Percentiles rank a stretch among this genome's conserved stretches.
Conservation (phyloP, 1,284 basidiomycete genomes). For the Mycosarcoma mackinlayi region DNA sequence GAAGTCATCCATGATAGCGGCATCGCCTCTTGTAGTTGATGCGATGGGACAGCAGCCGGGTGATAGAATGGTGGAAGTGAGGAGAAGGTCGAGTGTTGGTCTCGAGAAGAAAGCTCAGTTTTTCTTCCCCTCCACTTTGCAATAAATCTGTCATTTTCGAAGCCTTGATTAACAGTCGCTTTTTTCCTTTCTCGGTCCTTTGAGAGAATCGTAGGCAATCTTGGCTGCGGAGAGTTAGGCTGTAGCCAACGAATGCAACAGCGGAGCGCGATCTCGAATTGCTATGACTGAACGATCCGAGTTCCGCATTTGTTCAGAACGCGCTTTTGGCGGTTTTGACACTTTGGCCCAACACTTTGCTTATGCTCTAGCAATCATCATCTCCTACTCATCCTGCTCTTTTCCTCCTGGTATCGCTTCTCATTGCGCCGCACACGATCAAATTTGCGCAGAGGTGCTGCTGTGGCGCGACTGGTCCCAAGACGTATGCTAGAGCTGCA, state of each 20-base stretch:
- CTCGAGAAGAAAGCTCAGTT: constrained; percentile 12
- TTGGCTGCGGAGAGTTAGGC: too few relatives aligned
- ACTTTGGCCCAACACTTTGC: background rate
- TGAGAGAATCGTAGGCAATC: background rate
- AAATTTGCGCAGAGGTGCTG: too few relatives aligned
- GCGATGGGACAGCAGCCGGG: background rate
- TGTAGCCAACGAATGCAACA: too few relatives aligned
- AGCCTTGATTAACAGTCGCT: background rate
- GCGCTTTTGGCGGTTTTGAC: constrained; percentile 9
- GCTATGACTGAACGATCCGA: constrained; percentile 5
- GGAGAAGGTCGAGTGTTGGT: constrained; percentile 10
- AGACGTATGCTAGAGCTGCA: constrained; percentile 1
- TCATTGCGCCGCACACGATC: too few relatives aligned
- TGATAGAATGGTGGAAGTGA: constrained; percentile 1
- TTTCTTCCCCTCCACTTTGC: constrained; percentile 23
- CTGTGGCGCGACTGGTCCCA: too few relatives aligned
- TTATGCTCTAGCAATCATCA: too few relatives aligned
- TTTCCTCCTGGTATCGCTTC: too few relatives aligned
- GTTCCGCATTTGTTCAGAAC: constrained; percentile 21
- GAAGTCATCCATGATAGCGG: background rate
- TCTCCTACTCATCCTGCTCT: background rate
- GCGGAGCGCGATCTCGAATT: background rate
- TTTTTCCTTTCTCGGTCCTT: constrained; percentile 11
- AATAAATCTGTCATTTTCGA: constrained; percentile 5
- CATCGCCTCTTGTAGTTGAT: background rate